A percentile compares a stretch with the other conserved stretches of the same genome.
Evolutionary conservation across 345 rosid genomes (phyloP).

Genomic region (Acer campestre): DNA sequence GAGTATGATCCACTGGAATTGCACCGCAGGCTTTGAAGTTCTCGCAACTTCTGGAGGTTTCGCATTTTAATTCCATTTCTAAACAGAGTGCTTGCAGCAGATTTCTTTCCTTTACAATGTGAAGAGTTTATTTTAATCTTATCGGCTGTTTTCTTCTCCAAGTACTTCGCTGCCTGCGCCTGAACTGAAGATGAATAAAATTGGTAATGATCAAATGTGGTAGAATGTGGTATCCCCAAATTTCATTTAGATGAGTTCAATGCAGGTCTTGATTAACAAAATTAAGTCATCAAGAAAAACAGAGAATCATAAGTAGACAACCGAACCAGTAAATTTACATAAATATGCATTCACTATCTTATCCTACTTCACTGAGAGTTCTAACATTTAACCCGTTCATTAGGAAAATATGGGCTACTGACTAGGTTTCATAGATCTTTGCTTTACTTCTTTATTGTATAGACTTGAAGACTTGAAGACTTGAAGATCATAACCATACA

Average conservation of each 20-base stretch:
- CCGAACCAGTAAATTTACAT: background rate
- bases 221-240: background rate
- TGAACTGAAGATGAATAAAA: conserved; percentile 50
- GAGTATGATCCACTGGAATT: conserved; percentile 2
- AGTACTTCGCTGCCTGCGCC: conserved; percentile 63
- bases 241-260: background rate
- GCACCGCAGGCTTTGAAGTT: conserved; percentile 30
- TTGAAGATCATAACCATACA: background rate
- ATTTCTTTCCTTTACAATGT: conserved; percentile 24
- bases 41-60: conserved; percentile 43
- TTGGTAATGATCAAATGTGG: background rate
- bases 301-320: background rate
- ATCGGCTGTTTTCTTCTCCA: conserved; percentile 51
- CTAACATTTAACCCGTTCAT: background rate
- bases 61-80: conserved; percentile 74
- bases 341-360: background rate
- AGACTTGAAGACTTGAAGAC: too few relatives aligned
- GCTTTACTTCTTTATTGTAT: background rate
- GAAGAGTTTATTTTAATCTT: conserved; percentile 30
- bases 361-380: background rate
- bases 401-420: background rate
- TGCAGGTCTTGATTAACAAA: background rate
- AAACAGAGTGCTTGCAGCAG: conserved; percentile 51
- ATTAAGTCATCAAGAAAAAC: background rate
- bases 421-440: background rate